Evolutionary conservation across 768 basidiomycete genomes (phyloP).

Genomic region (Plicaturopsis crispa): DNA sequence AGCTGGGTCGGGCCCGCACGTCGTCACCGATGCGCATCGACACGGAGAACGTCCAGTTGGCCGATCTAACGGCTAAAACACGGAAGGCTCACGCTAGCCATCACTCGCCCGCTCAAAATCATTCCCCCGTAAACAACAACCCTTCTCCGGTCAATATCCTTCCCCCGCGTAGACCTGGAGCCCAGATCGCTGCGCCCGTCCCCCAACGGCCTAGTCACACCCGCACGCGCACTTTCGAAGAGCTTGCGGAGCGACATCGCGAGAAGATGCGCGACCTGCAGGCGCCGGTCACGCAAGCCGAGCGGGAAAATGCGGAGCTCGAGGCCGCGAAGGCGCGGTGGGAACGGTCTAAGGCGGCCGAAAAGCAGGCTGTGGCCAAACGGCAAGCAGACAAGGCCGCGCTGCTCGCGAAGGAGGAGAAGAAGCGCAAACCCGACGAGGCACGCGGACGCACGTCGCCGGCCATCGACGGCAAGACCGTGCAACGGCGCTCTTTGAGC

Average conservation of each 20-base stretch:
- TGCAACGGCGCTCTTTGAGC: conserved; percentile 42
- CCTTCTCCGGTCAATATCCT: conserved; percentile 34
- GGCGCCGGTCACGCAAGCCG: conserved; percentile 73
- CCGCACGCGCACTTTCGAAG: conserved; percentile 77
- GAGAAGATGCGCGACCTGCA: conserved; percentile 80
- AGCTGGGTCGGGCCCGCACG: conserved; percentile 16
- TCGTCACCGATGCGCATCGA: conserved; percentile 11
- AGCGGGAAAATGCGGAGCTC: conserved; percentile 69
- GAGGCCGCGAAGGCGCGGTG: conserved; percentile 73
- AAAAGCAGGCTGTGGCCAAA: conserved; percentile 67
- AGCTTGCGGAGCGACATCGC: conserved; percentile 78
- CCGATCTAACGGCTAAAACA: conserved; percentile 19
- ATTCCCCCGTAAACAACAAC: conserved; percentile 25
- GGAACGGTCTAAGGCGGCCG: conserved; percentile 69
- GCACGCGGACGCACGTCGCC: conserved; percentile 25
- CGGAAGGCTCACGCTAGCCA: conserved; percentile 26
- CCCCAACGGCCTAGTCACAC: conserved; percentile 42
- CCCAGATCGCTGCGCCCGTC: conserved; percentile 22
- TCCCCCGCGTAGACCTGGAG: conserved; percentile 31
- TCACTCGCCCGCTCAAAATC: conserved; percentile 14
- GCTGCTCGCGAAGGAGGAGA: conserved; percentile 42
- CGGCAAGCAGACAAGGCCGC: conserved; percentile 66
- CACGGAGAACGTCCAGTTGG: conserved; percentile 20
- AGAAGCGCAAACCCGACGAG: conserved; percentile 38
- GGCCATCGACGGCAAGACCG: conserved; percentile 24